These are phyloP conservation scores for Fusarium verticillioides DNA, from an alignment of 2,329 filamentous ascomycete genomes.

Conservation along the genomic window DNA sequence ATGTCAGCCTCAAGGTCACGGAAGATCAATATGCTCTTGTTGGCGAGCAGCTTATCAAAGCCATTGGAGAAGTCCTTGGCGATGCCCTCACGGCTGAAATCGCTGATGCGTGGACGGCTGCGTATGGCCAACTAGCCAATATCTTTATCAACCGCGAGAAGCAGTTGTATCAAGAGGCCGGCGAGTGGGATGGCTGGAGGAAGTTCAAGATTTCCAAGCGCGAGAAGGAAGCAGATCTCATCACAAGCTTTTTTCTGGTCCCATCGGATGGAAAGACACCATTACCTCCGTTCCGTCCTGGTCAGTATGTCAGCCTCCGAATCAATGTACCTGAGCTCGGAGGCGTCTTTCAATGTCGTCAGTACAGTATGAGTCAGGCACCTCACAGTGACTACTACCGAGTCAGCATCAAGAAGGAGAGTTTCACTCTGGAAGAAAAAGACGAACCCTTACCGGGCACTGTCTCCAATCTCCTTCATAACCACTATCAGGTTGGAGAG, in stretches of 20 bases:
- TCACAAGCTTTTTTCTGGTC: conserved; percentile 74
- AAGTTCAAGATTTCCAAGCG: conserved; percentile 72
- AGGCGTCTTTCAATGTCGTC: conserved; percentile 67
- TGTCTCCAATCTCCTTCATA: conserved; percentile 10
- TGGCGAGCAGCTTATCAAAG: conserved; percentile 63
- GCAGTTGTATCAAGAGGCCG: conserved; percentile 66
- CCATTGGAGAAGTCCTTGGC: conserved; percentile 72
- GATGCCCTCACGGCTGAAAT: conserved; percentile 63
- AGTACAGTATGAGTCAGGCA: conserved; percentile 75
- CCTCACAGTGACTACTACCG: conserved; percentile 69
- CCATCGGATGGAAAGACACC: conserved; percentile 64
- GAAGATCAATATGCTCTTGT: conserved; percentile 10
- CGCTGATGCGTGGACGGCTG: conserved; percentile 1
- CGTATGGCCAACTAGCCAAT: background rate
- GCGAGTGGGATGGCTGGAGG: conserved; percentile 70
- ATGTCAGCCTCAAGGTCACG: conserved; percentile 3
- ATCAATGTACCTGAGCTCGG: conserved; percentile 65
- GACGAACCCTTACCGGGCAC: background rate
- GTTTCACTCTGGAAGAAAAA: background rate
- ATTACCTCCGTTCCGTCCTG: conserved; percentile 56
- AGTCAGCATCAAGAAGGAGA: conserved; percentile 69
- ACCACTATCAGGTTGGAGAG: background rate
- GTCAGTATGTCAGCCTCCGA: conserved; percentile 34
- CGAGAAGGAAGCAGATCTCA: conserved; percentile 70
- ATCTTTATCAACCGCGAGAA: conserved; percentile 70